Conservation (phyloP, 2,329 filamentous ascomycete genomes). For the Apiospora pterosperma region DNA sequence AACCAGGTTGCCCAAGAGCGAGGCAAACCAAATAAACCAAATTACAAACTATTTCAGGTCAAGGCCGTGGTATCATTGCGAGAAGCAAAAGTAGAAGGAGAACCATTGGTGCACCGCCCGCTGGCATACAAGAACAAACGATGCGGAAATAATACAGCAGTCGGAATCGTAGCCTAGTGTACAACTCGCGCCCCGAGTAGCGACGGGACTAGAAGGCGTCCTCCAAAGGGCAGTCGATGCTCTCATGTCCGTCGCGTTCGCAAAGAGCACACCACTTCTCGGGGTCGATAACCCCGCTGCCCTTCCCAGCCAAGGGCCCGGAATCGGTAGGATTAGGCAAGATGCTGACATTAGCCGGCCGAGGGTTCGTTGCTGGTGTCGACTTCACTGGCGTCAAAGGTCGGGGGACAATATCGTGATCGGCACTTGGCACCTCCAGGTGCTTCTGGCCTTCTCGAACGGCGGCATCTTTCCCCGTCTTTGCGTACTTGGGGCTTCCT, state of each 20-base stretch:
- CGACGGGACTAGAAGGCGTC: constrained; percentile 58
- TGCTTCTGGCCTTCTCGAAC: constrained; percentile 36
- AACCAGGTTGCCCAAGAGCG: neutral
- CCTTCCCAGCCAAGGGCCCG: constrained; percentile 72
- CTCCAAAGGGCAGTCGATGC: constrained; percentile 91
- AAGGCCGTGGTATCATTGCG: constrained; percentile 7
- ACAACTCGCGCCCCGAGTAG: neutral
- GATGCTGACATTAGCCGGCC: constrained; percentile 39
- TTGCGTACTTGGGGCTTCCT: constrained; percentile 10
- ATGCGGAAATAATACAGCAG: neutral
- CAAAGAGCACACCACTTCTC: constrained; percentile 97
- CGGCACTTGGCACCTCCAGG: constrained; percentile 31
- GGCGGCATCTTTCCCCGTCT: constrained; percentile 30
- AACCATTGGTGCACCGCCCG: neutral
- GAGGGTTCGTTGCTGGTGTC: constrained; percentile 37
- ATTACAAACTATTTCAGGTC: constrained; percentile 3
- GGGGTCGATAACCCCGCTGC: constrained; percentile 73
- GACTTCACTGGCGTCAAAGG: constrained; percentile 51
- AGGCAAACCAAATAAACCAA: neutral
- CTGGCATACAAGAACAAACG: neutral
- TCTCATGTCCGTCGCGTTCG: constrained; percentile 94
- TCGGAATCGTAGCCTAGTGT: neutral
- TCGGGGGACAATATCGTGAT: constrained; percentile 48
- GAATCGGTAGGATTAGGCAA: constrained; percentile 61
- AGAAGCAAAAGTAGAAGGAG: constrained; percentile 3